Evolutionary conservation across 2,329 filamentous ascomycete genomes (phyloP).

Genomic region (Aureobasidium sp.): DNA sequence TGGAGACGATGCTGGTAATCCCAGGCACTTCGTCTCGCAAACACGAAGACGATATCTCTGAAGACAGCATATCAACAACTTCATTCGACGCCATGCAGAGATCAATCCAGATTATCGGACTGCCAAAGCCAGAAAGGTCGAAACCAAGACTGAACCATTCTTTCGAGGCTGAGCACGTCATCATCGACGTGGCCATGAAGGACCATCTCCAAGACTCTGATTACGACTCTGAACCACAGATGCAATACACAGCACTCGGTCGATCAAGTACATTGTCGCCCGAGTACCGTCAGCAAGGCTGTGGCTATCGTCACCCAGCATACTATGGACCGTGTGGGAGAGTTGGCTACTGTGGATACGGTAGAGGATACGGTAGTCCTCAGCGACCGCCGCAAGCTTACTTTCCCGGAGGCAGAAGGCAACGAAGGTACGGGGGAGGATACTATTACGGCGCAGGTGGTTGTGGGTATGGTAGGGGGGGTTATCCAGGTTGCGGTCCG

Average conservation of each 20-base stretch:
- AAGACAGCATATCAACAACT: neutral
- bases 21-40: neutral
- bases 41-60: neutral
- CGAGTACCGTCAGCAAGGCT: conserved; percentile 7
- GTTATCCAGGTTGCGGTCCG: neutral
- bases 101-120: neutral
- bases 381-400: neutral
- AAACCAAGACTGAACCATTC: neutral
- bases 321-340: neutral
- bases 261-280: neutral
- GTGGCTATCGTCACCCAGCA: neutral
- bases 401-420: neutral
- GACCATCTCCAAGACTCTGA: neutral
- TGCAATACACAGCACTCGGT: neutral
- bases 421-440: neutral
- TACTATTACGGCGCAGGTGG: neutral
- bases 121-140: neutral
- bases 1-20: neutral
- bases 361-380: neutral
- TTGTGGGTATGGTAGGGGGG: conserved; percentile 6
- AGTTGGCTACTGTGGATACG: neutral
- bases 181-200: neutral
- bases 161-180: neutral
- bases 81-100: neutral
- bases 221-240: conserved; percentile 1